phyloP scores from a whole-genome alignment of 2,329 filamentous ascomycete species.

The Stenocarpella maydis region DNA sequence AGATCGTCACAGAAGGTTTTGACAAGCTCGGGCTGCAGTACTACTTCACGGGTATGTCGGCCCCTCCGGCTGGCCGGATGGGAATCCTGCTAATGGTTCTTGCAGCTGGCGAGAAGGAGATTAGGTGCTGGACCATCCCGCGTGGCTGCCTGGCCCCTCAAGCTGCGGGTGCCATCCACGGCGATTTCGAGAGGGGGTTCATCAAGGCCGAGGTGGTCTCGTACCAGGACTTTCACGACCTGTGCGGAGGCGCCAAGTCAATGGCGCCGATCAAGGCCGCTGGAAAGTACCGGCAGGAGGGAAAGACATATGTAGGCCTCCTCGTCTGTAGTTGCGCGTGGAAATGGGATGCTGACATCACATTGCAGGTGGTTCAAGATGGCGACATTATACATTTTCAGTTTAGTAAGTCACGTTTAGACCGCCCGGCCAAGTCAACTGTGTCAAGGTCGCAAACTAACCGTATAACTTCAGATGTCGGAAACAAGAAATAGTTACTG shows the following conservation, averaged over 20 bases:
- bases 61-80: background rate
- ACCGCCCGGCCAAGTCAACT: background rate
- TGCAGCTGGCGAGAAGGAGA: constrained; percentile 53
- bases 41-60: constrained; percentile 50
- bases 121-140: constrained; percentile 54
- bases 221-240: constrained; percentile 54
- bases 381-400: constrained; percentile 55
- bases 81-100: constrained; percentile 20
- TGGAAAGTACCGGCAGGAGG: constrained; percentile 55
- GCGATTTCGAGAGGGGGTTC: constrained; percentile 54
- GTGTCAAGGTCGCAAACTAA: background rate
- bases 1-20: constrained; percentile 55
- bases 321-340: accelerated
- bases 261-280: constrained; percentile 56
- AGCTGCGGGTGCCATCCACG: constrained; percentile 52
- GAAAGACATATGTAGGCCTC: constrained; percentile 51
- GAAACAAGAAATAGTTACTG: constrained; percentile 24
- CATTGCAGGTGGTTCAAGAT: constrained; percentile 49
- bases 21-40: constrained; percentile 54
- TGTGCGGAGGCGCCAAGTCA: constrained; percentile 52
- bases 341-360: constrained; percentile 37
- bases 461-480: constrained; percentile 12
- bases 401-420: constrained; percentile 48
- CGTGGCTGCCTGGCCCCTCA: constrained; percentile 50
- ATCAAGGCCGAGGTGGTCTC: constrained; percentile 56